These are phyloP conservation scores for Dioscorea zingiberensis DNA, from an alignment of 106 monocot species.

Conservation along the genomic window DNA sequence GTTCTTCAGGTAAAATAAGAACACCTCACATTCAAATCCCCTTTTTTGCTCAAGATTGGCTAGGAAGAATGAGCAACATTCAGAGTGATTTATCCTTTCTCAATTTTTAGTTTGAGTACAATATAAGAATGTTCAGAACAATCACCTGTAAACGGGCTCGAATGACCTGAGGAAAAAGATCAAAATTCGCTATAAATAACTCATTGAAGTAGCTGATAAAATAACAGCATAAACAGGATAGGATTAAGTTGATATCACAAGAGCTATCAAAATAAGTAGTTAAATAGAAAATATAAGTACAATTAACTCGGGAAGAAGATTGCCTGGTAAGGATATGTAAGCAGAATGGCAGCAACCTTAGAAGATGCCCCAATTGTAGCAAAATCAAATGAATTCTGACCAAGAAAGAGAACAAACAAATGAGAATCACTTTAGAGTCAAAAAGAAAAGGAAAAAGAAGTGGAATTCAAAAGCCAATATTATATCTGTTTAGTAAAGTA, in stretches of 20 bases:
- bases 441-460: background rate
- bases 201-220: background rate
- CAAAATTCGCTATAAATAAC: background rate
- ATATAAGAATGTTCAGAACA: background rate
- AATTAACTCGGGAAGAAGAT: background rate
- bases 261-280: background rate
- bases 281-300: background rate
- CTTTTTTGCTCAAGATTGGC: no score
- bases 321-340: slow-evolving; percentile 94
- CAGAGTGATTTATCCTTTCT: no score
- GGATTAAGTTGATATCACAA: background rate
- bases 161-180: slow-evolving; percentile 67
- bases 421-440: background rate
- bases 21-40: no score
- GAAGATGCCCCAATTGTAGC: slow-evolving; percentile 78
- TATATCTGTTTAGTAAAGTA: background rate
- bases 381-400: slow-evolving; percentile 89
- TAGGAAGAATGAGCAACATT: no score
- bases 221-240: background rate
- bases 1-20: no score
- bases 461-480: background rate
- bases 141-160: slow-evolving; percentile 88
- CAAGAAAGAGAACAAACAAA: slow-evolving; percentile 1
- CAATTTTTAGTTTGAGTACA: no score
- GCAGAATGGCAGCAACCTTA: slow-evolving; percentile 68